Conservation (phyloP, 1,284 basidiomycete species). For the Apiotrichum gracile region DNA sequence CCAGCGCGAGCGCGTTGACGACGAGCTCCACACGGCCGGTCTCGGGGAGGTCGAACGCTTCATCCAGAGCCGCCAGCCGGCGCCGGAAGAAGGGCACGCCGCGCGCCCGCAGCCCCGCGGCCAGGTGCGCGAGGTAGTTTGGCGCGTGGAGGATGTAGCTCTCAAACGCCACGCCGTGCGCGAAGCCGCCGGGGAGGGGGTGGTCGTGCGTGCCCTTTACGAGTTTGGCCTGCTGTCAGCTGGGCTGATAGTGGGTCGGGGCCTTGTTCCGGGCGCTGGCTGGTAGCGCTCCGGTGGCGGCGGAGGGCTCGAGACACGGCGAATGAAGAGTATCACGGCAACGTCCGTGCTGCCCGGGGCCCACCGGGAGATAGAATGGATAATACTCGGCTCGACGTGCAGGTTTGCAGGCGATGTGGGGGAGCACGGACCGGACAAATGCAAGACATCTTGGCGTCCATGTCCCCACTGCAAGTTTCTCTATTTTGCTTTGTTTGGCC, state of each 20-base stretch:
- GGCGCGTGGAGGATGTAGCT: conserved; percentile 46
- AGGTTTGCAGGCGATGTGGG: too few relatives aligned
- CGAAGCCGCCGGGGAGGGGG: conserved; percentile 10
- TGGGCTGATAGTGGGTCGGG: neutral
- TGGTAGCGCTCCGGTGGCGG: too few relatives aligned
- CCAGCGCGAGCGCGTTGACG: conserved; percentile 50
- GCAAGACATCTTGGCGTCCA: too few relatives aligned
- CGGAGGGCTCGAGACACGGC: neutral
- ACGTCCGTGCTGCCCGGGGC: too few relatives aligned
- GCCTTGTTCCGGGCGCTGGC: too few relatives aligned
- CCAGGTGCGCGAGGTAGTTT: conserved; percentile 40
- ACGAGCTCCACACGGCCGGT: conserved; percentile 38
- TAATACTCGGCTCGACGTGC: too few relatives aligned
- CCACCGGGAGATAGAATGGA: too few relatives aligned
- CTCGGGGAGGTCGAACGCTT: conserved; percentile 35
- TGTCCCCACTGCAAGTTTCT: too few relatives aligned
- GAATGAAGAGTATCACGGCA: too few relatives aligned
- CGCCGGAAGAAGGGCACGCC: conserved; percentile 39
- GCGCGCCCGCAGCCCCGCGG: conserved; percentile 24
- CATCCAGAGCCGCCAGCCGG: conserved; percentile 39
- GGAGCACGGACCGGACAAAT: too few relatives aligned
- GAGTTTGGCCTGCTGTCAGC: neutral
- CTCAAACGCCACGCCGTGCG: conserved; percentile 32
- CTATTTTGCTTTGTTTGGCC: too few relatives aligned
- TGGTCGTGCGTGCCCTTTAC: neutral